A percentile compares a stretch with the other conserved stretches of the same genome.
Conservation (phyloP, 2,329 filamentous ascomycete genomes). For the Colletotrichum tabaci region DNA sequence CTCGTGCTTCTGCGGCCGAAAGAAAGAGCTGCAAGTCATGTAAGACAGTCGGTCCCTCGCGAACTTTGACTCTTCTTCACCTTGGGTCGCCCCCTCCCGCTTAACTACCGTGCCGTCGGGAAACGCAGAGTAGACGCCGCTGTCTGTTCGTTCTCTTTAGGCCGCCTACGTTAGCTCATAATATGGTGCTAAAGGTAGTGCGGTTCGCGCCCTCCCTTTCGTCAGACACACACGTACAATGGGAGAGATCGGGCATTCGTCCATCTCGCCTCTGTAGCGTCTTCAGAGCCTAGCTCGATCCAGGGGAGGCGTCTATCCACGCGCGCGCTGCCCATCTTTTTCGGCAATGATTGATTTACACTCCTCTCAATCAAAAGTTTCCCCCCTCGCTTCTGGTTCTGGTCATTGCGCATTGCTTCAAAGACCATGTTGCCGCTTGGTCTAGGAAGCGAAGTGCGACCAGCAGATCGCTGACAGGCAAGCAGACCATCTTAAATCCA, state of each 20-base stretch:
- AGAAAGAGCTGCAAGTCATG: slow-evolving; percentile 28
- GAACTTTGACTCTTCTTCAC: slow-evolving; percentile 17
- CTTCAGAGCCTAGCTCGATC: slow-evolving; percentile 6
- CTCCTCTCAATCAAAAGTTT: slow-evolving; percentile 13
- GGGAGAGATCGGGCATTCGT: slow-evolving; percentile 15
- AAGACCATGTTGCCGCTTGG: not conserved
- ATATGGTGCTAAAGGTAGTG: slow-evolving; percentile 11
- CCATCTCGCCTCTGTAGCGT: slow-evolving; percentile 9
- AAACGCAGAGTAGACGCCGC: slow-evolving; percentile 6
- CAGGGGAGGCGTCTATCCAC: not conserved
- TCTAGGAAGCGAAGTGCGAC: not conserved
- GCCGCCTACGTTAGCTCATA: slow-evolving; percentile 2
- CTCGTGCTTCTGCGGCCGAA: slow-evolving; percentile 30
- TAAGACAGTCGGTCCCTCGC: slow-evolving; percentile 20
- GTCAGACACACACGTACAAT: slow-evolving; percentile 1
- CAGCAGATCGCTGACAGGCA: not conserved
- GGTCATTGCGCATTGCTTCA: not conserved
- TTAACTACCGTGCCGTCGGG: not conserved
- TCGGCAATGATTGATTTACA: slow-evolving; percentile 11
- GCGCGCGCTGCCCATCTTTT: slow-evolving; percentile 9
- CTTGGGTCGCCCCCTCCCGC: slow-evolving; percentile 7
- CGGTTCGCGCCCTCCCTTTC: slow-evolving; percentile 35
- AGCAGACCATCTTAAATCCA: not conserved
- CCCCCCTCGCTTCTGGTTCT: slow-evolving; percentile 1
- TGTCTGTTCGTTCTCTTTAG: slow-evolving; percentile 7